Evolutionary conservation across 2,329 filamentous ascomycete genomes (phyloP).

Genomic region (Fusarium palustre): DNA sequence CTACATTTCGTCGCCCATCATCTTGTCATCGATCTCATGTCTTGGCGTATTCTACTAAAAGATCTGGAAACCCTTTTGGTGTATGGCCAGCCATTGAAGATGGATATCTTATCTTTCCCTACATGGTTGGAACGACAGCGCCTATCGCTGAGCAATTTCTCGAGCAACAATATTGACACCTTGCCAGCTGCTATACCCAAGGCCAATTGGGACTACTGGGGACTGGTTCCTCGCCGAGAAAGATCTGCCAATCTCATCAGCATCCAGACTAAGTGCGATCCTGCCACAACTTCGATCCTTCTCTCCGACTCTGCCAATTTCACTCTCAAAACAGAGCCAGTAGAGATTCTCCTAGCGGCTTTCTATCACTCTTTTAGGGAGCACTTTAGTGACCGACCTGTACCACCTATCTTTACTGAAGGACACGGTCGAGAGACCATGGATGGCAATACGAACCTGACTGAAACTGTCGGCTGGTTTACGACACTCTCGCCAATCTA

Average conservation of each 20-base stretch:
- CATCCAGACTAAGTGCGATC: not conserved
- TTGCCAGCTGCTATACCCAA: not conserved
- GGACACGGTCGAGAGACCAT: slow-evolving; percentile 2
- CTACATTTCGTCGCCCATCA: not conserved
- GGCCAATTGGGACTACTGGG: slow-evolving; percentile 3
- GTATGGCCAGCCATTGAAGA: not conserved
- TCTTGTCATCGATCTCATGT: slow-evolving; percentile 3
- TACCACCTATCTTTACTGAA: not conserved
- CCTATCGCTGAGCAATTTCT: not conserved
- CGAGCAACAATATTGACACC: not conserved
- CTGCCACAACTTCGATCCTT: not conserved
- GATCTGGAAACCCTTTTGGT: slow-evolving; percentile 3
- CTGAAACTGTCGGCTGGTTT: slow-evolving; percentile 4
- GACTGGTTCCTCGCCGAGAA: not conserved
- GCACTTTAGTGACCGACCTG: not conserved
- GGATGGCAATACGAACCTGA: not conserved
- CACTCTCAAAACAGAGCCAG: not conserved
- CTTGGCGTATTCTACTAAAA: not conserved
- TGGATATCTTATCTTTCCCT: not conserved
- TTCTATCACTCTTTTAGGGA: not conserved
- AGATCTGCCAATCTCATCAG: not conserved
- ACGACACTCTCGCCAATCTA: not conserved
- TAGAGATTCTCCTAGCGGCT: not conserved
- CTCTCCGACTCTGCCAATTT: not conserved
- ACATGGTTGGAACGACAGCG: not conserved